Evolutionary conservation across 129 eudicot genomes (phyloP).

Genomic region (Flaveria trinervia): DNA sequence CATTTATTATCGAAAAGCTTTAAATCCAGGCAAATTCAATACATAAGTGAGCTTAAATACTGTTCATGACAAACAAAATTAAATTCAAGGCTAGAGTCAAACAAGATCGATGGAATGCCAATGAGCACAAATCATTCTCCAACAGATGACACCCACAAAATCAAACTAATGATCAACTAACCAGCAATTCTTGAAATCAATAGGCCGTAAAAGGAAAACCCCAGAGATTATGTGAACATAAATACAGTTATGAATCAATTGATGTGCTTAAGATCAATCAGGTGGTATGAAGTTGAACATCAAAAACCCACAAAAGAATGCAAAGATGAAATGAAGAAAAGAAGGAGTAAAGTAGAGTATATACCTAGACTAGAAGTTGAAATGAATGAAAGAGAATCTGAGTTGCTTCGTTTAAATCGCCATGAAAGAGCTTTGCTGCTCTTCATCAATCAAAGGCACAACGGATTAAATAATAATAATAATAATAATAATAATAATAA

Average conservation of each 20-base stretch:
- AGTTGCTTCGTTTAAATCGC: conserved; percentile 37
- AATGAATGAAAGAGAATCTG: conserved; percentile 20
- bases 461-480: conserved; percentile 16
- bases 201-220: too few relatives aligned
- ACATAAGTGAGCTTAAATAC: background rate
- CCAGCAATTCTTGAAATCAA: background rate
- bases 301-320: background rate
- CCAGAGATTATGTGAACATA: background rate
- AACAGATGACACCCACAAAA: conserved; percentile 1
- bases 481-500: background rate
- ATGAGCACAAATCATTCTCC: background rate
- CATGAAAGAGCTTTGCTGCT: conserved; percentile 20
- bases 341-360: background rate
- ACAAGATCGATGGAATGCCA: conserved; percentile 9
- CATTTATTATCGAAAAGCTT: background rate
- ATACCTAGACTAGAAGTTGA: conserved; percentile 29
- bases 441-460: conserved; percentile 17
- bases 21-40: background rate
- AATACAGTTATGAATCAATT: background rate
- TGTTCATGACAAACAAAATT: background rate
- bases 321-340: conserved; percentile 10
- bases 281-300: too few relatives aligned
- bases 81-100: conserved; percentile 16
- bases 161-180: background rate
- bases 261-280: conserved; percentile 8